Evolutionary conservation across 495 filamentous ascomycete genomes (phyloP), one percentile per base, ranked within the genome.

Genomic region (Stereocaulon alpinum): DNA sequence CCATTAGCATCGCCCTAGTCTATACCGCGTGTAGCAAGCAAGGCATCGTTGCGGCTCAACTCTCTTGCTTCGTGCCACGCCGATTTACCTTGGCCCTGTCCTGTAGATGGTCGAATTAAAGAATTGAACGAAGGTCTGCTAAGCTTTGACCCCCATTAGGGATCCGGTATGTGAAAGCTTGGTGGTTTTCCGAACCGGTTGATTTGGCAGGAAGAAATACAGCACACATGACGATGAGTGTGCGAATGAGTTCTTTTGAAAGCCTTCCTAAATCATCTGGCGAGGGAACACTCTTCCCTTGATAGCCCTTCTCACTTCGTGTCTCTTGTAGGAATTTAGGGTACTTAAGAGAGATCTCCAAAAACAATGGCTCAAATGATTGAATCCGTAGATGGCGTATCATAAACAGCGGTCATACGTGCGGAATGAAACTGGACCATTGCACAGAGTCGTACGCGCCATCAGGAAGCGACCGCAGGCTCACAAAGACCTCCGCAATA

Each of bases 361-460:
- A n/a, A 6, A 6, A 24, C 30, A 22, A 30, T 15, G 24, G 20
- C 24, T 27, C 1, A 29, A 17, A 30, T n/a, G n/a, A 22, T 24
- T 15, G n/a, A n/a, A 18, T 50, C 7, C 34, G 12, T 37, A 37
- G n/a, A 30, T 6, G 22, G 27, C 27, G 17, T 50, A 3, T 29
- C 30, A 1, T n/a, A n/a, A 17, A 17, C 27, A 6, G 3, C 47
- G 5, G 9, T 66, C 54, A 68, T 34, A 69, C 58, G 61, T 70
- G 67, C 11, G 68, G 68, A 29, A 69, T 62, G 29, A 65, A 68
- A 20, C 56, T 53, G 6, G 68, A 63, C 68, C 68, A 70, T 34
- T 70, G 45, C 10, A 70, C 68, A 0, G 65, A 66, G 41, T 65
- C 59, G 47, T 63, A 70, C 4, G 62, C 62, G 7, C 52, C 60